Evolutionary conservation across 2,329 filamentous ascomycete species (phyloP).

Genomic region (Gremmenia infestans): DNA sequence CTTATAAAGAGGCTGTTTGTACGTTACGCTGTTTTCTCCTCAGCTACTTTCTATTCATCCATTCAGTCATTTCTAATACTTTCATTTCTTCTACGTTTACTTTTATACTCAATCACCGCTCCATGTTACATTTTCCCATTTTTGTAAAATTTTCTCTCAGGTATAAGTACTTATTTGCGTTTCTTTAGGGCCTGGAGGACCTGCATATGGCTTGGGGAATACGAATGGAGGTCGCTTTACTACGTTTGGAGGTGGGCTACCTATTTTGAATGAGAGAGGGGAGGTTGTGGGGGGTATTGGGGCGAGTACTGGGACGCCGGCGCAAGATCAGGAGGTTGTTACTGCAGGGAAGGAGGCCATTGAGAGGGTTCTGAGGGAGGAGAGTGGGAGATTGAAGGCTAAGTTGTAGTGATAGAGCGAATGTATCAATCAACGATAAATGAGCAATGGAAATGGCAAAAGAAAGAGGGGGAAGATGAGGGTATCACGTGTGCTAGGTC

Average conservation of each 20-base stretch:
- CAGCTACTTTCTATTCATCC: no score
- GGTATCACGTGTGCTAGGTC: slow-evolving; percentile 1
- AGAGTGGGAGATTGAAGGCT: slow-evolving; percentile 33
- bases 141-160: no score
- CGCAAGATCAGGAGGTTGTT: slow-evolving; percentile 49
- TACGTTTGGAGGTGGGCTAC: slow-evolving; percentile 49
- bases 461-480: background rate
- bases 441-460: background rate
- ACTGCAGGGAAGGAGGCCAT: slow-evolving; percentile 47
- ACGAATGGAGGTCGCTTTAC: slow-evolving; percentile 49
- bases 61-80: no score
- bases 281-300: slow-evolving; percentile 49
- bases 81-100: no score
- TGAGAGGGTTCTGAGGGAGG: slow-evolving; percentile 19
- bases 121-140: no score
- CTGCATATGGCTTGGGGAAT: slow-evolving; percentile 36
- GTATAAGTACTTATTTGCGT: background rate
- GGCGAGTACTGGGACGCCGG: slow-evolving; percentile 49
- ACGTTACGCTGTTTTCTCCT: background rate
- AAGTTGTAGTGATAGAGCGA: slow-evolving; percentile 33
- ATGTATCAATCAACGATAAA: background rate
- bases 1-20: slow-evolving; percentile 44
- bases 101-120: no score
- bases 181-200: background rate
- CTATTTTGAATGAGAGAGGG: slow-evolving; percentile 41